phyloP scores from a whole-genome alignment of 2,329 filamentous ascomycete species.

The Shiraia bambusicola region DNA sequence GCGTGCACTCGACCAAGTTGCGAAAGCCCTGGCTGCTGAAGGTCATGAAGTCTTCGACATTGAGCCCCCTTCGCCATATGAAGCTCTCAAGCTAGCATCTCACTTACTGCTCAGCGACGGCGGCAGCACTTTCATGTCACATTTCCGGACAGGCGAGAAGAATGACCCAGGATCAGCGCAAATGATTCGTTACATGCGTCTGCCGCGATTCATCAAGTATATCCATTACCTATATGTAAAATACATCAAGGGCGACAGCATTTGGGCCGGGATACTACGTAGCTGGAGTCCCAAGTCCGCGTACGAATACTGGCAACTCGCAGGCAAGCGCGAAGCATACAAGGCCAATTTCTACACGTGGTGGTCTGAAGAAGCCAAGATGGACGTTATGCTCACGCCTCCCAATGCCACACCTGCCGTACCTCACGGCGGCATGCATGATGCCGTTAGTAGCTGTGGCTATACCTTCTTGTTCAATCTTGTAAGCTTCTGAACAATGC shows the following conservation, averaged over 20 bases:
- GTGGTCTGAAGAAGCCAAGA: constrained; percentile 67
- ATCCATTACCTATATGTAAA: constrained; percentile 89
- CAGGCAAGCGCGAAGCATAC: constrained; percentile 74
- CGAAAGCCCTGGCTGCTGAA: constrained; percentile 65
- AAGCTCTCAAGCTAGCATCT: constrained; percentile 73
- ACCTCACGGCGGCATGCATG: constrained; percentile 81
- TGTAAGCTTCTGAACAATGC: constrained; percentile 50
- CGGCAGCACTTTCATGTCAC: constrained; percentile 74
- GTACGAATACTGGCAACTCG: constrained; percentile 80
- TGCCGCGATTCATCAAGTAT: constrained; percentile 75
- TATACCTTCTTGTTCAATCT: constrained; percentile 95
- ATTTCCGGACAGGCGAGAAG: constrained; percentile 75
- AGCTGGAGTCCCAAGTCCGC: constrained; percentile 74
- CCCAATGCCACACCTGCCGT: constrained; percentile 89
- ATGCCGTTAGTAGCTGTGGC: constrained; percentile 81
- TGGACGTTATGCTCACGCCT: constrained; percentile 81
- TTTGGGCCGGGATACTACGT: constrained; percentile 77
- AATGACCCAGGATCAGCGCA: constrained; percentile 76
- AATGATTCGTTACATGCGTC: constrained; percentile 70
- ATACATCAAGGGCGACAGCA: constrained; percentile 71
- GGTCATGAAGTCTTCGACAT: constrained; percentile 75
- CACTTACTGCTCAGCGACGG: constrained; percentile 84
- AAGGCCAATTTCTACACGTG: constrained; percentile 78
- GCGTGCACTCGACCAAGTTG: constrained; percentile 71
- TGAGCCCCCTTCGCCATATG: constrained; percentile 68